Evolutionary conservation across 352 stramenopile species (phyloP).

Genomic region (Globisporangium nagaii): DNA sequence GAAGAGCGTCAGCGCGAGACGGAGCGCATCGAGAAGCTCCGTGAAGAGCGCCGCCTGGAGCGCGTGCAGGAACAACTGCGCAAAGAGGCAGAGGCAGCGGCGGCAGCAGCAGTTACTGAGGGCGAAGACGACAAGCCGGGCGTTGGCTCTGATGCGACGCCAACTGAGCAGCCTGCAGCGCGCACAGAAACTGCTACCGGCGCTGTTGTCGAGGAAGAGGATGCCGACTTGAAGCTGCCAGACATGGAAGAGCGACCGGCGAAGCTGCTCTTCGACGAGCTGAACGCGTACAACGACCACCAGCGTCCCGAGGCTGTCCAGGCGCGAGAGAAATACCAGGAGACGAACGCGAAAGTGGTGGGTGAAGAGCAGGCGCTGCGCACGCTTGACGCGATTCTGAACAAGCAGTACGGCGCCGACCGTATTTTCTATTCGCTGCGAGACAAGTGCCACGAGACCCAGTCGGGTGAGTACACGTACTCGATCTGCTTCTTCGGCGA

Average conservation of each 20-base stretch:
- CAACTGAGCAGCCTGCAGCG: too few species aligned
- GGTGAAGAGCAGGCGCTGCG: constrained; percentile 26
- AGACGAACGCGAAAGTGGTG: constrained; percentile 32
- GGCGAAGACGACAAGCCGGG: constrained; percentile 6
- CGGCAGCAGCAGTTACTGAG: constrained; percentile 8
- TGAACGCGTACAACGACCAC: constrained; percentile 33
- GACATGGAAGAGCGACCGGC: constrained; percentile 52
- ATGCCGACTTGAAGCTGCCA: constrained; percentile 41
- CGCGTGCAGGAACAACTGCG: constrained; percentile 20
- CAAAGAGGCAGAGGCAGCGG: constrained; percentile 20
- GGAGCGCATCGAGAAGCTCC: constrained; percentile 41
- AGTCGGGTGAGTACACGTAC: constrained; percentile 81
- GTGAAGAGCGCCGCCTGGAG: constrained; percentile 36
- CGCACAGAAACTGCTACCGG: constrained; percentile 8
- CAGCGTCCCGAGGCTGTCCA: constrained; percentile 38
- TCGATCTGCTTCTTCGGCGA: constrained; percentile 81
- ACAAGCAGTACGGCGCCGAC: constrained; percentile 59
- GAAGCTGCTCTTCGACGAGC: constrained; percentile 50
- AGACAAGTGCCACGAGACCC: constrained; percentile 65
- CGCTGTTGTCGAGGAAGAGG: constrained; percentile 18
- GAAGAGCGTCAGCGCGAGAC: constrained; percentile 46
- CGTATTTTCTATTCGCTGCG: constrained; percentile 59
- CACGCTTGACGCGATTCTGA: constrained; percentile 27
- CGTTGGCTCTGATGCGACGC: constrained; percentile 8
- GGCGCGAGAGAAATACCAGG: constrained; percentile 37